These are phyloP conservation scores for Rhododendron williamsianum DNA, from an alignment of 148 eudicot genomes.

Conservation along the genomic window DNA sequence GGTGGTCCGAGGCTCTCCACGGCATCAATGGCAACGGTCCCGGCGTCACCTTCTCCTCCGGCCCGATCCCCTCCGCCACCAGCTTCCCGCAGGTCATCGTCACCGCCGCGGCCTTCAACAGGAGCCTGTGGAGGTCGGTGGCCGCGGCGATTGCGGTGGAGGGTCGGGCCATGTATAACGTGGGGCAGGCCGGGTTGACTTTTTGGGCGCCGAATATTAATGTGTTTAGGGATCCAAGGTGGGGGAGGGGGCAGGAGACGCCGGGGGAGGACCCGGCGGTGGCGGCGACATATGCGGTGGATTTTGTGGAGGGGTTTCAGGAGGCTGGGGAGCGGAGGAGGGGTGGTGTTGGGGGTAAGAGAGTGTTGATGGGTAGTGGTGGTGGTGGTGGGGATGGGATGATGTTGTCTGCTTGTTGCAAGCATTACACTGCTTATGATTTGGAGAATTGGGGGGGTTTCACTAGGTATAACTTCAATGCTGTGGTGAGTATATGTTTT, in stretches of 20 bases:
- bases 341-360: slow-evolving; percentile 40
- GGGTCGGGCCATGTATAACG: slow-evolving; percentile 79
- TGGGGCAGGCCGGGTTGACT: slow-evolving; percentile 85
- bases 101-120: slow-evolving; percentile 59
- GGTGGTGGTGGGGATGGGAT: slow-evolving; percentile 34
- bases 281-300: slow-evolving; percentile 44
- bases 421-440: slow-evolving; percentile 95
- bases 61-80: slow-evolving; percentile 56
- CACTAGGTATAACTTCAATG: slow-evolving; percentile 79
- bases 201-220: slow-evolving; percentile 94
- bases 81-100: slow-evolving; percentile 66
- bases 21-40: slow-evolving; percentile 84
- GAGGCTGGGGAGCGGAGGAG: slow-evolving; percentile 20
- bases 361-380: slow-evolving; percentile 29
- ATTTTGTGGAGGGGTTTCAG: slow-evolving; percentile 83
- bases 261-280: slow-evolving; percentile 94
- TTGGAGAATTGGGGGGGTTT: slow-evolving; percentile 66
- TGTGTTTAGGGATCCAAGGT: slow-evolving; percentile 91
- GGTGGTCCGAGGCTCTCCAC: slow-evolving; percentile 97
- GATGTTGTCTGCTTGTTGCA: slow-evolving; percentile 96
- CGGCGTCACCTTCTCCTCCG: slow-evolving; percentile 62
- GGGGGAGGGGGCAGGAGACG: slow-evolving; percentile 98
- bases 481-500: slow-evolving; percentile 44
- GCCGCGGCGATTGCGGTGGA: slow-evolving; percentile 63
- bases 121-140: slow-evolving; percentile 46